Percentiles rank a stretch among this genome's conserved stretches.
Conservation (phyloP, 768 basidiomycete species). For the Trametes maxima region DNA sequence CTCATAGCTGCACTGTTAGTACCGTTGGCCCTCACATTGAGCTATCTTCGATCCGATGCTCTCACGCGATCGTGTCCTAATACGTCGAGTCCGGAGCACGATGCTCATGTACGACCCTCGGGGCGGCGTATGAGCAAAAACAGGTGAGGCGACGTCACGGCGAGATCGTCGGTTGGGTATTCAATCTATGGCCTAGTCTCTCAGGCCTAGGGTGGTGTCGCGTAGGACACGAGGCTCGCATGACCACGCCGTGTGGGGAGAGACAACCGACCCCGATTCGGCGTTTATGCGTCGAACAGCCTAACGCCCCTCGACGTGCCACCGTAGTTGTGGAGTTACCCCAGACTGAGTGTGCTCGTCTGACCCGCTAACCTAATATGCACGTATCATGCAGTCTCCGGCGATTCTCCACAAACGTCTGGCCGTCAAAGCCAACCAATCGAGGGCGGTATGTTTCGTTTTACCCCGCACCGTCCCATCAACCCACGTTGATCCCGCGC, state of each 20-base stretch:
- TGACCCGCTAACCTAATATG: not conserved
- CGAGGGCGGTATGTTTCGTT: not conserved
- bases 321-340: not conserved
- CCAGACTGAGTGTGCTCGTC: constrained; percentile 1
- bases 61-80: too few relatives aligned
- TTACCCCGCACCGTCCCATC: constrained; percentile 16
- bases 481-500: constrained; percentile 9
- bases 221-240: constrained; percentile 15
- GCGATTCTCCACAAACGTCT: not conserved
- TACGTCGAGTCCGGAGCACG: too few relatives aligned
- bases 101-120: not conserved
- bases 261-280: not conserved
- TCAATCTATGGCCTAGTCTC: not conserved
- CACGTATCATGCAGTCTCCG: not conserved
- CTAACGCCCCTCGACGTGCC: not conserved
- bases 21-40: too few relatives aligned
- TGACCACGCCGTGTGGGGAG: constrained; percentile 2
- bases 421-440: not conserved
- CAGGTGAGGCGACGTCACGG: constrained; percentile 1
- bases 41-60: too few relatives aligned
- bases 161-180: not conserved
- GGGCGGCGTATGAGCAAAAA: not conserved
- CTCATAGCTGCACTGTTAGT: too few relatives aligned
- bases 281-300: not conserved
- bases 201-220: constrained; percentile 4